phyloP scores from a whole-genome alignment of 164 flowering plant species.

The Protea cynaroides region DNA sequence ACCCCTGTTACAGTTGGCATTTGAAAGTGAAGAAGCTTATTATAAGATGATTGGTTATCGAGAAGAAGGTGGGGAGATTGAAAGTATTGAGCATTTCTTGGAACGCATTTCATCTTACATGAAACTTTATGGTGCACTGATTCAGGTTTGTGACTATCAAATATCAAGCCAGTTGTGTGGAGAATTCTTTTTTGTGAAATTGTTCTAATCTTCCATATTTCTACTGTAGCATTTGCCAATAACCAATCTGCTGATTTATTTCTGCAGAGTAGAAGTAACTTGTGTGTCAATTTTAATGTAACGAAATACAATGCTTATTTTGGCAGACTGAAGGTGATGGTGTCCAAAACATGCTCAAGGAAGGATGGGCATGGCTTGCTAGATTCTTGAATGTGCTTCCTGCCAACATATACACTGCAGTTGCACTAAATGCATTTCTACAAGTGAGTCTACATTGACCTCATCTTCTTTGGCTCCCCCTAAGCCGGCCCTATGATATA shows the following conservation, averaged over 20 bases:
- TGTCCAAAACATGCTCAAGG: conserved; percentile 51
- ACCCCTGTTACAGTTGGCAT: conserved; percentile 40
- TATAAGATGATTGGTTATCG: conserved; percentile 56
- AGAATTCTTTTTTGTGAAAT: too few relatives aligned
- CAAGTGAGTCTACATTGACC: conserved; percentile 36
- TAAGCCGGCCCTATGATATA: too few relatives aligned
- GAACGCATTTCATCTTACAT: conserved; percentile 51
- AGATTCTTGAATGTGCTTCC: conserved; percentile 73
- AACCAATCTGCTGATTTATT: background rate
- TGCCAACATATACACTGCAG: conserved; percentile 58
- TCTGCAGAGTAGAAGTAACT: background rate
- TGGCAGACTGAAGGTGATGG: conserved; percentile 69
- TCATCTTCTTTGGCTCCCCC: background rate
- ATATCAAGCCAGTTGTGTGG: background rate
- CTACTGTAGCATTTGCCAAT: background rate
- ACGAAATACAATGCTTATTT: conserved; percentile 3
- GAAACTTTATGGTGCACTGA: conserved; percentile 76
- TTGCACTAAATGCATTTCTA: conserved; percentile 67
- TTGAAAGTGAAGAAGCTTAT: conserved; percentile 55
- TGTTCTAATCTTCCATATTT: background rate
- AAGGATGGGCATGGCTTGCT: conserved; percentile 97
- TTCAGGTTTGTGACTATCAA: conserved; percentile 51
- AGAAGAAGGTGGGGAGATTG: conserved; percentile 66
- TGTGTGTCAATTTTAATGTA: background rate
- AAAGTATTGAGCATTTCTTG: conserved; percentile 42